Evolutionary conservation across 495 filamentous ascomycete genomes (phyloP).

Genomic region (Astrothelium subdiscretum): DNA sequence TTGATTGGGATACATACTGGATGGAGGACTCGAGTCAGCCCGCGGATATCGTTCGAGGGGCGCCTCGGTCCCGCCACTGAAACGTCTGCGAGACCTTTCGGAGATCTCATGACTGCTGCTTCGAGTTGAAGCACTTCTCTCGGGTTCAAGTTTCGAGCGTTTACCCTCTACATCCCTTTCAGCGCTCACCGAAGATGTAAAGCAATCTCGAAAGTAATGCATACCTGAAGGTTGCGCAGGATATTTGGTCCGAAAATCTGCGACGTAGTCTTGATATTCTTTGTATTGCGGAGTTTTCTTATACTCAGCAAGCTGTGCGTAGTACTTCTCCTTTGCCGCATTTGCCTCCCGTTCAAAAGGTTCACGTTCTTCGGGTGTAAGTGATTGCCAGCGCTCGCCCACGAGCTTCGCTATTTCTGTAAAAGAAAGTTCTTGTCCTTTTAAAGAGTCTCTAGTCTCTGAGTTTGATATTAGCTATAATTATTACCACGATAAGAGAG

Average conservation of each 20-base stretch:
- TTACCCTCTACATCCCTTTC: conserved; percentile 21
- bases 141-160: conserved; percentile 25
- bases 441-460: conserved; percentile 66
- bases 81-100: conserved; percentile 1
- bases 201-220: not conserved
- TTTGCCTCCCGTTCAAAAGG: conserved; percentile 57
- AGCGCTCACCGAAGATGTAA: not conserved
- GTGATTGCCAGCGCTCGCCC: conserved; percentile 65
- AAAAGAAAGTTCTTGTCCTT: conserved; percentile 60
- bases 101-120: conserved; percentile 6
- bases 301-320: conserved; percentile 53
- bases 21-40: not conserved
- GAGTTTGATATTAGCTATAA: not conserved
- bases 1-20: not conserved
- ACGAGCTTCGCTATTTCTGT: conserved; percentile 75
- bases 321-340: conserved; percentile 58
- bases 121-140: conserved; percentile 19
- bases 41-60: not conserved
- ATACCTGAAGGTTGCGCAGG: conserved; percentile 27
- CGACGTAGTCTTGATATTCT: conserved; percentile 46
- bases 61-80: not conserved
- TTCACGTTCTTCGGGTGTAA: conserved; percentile 53
- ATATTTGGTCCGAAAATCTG: conserved; percentile 62
- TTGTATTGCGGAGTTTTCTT: conserved; percentile 63
- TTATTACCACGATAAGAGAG: not conserved